These are phyloP conservation scores for Penicillium ucsense DNA, from an alignment of 495 filamentous ascomycete species.

Conservation along the genomic window DNA sequence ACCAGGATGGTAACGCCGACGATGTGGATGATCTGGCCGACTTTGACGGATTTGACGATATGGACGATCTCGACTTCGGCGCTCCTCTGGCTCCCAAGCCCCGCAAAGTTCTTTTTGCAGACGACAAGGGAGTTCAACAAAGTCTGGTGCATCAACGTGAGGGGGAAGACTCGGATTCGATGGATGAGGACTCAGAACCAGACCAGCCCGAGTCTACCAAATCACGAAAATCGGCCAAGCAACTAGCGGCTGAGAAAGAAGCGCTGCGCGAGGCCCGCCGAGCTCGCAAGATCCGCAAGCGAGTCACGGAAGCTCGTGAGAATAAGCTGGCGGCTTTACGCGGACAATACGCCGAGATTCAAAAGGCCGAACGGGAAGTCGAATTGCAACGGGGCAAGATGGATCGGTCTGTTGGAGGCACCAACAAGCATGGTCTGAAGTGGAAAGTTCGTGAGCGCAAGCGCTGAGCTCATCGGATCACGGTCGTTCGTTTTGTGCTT, in stretches of 20 bases:
- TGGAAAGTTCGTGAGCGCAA: constrained; percentile 80
- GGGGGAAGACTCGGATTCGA: constrained; percentile 14
- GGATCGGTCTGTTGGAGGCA: constrained; percentile 70
- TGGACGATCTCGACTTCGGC: constrained; percentile 22
- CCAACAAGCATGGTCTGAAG: constrained; percentile 72
- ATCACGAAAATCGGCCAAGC: constrained; percentile 27
- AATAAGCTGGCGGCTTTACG: constrained; percentile 53
- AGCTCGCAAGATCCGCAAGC: constrained; percentile 39
- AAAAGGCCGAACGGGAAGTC: constrained; percentile 62
- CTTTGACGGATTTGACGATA: constrained; percentile 18
- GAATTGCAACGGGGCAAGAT: constrained; percentile 70
- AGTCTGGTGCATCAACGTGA: constrained; percentile 18
- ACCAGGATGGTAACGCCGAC: constrained; percentile 13
- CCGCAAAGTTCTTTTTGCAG: constrained; percentile 48
- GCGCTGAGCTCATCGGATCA: constrained; percentile 37
- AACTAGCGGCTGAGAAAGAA: constrained; percentile 31
- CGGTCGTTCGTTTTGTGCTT: constrained; percentile 14
- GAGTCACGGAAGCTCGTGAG: constrained; percentile 35
- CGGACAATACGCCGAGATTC: constrained; percentile 61
- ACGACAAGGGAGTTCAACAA: constrained; percentile 41
- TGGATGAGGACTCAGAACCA: constrained; percentile 21
- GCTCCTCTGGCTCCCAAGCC: constrained; percentile 18
- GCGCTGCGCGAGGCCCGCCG: constrained; percentile 33
- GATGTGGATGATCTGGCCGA: constrained; percentile 16
- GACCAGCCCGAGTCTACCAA: constrained; percentile 18